phyloP scores from a whole-genome alignment of 352 stramenopile species.

The Hyaloperonospora brassicae region DNA sequence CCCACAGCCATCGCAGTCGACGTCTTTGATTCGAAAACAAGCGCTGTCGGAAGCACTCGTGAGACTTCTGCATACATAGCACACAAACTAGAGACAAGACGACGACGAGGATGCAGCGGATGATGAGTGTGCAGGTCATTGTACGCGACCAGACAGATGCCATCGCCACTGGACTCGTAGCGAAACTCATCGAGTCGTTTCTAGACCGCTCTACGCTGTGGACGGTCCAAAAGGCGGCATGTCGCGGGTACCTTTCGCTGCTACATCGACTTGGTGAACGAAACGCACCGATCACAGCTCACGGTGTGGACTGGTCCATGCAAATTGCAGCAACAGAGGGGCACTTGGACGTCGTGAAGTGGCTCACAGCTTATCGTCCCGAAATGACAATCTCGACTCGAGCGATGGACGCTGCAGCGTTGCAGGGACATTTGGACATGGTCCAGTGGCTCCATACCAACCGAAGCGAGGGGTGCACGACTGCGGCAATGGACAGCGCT shows the following conservation, averaged over 20 bases:
- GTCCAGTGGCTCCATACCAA: constrained; percentile 54
- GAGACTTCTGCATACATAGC: no score
- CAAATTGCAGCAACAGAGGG: constrained; percentile 37
- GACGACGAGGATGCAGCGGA: constrained; percentile 18
- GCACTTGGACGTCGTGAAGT: constrained; percentile 29
- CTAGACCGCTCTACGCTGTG: constrained; percentile 49
- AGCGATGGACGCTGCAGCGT: constrained; percentile 67
- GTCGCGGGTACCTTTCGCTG: constrained; percentile 35
- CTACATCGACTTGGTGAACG: constrained; percentile 33
- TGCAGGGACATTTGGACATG: constrained; percentile 42
- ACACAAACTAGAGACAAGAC: background rate
- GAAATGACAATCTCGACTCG: constrained; percentile 27
- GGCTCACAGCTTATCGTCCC: constrained; percentile 29
- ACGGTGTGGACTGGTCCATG: constrained; percentile 54
- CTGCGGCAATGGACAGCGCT: constrained; percentile 52
- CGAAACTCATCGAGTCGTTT: constrained; percentile 35
- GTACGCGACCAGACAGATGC: constrained; percentile 23
- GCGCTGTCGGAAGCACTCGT: no score
- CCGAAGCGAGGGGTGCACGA: constrained; percentile 45
- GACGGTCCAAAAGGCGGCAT: constrained; percentile 51
- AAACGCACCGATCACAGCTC: constrained; percentile 33
- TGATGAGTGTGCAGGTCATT: constrained; percentile 38
- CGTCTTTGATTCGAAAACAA: no score
- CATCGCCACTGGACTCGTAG: constrained; percentile 31
- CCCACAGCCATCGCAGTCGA: no score